Conservation (phyloP, 176 grass and related monocot genomes). For the Hordeum vulgare region DNA sequence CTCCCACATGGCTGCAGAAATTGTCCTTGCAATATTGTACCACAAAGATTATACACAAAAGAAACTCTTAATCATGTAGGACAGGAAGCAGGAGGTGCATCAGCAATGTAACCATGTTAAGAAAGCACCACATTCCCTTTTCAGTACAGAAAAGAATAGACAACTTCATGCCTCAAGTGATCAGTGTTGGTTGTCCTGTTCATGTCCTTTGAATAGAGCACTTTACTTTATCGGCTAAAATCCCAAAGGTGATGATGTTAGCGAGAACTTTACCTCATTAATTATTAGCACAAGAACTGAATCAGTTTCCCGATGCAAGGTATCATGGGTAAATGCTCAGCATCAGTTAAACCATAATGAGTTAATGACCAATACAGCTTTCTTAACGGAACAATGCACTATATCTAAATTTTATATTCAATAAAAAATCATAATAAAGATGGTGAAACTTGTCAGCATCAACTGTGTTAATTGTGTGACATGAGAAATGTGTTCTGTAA, state of each 20-base stretch:
- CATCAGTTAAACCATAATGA: slow-evolving; percentile 11
- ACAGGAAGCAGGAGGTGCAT: background rate
- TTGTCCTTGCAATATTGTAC: slow-evolving; percentile 3
- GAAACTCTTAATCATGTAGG: slow-evolving; percentile 8
- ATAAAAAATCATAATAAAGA: background rate
- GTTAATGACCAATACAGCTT: background rate
- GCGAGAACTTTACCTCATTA: background rate
- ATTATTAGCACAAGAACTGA: background rate
- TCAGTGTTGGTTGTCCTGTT: background rate
- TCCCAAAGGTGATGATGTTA: background rate
- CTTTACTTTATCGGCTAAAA: slow-evolving; percentile 8
- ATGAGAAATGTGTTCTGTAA: background rate
- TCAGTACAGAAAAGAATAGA: background rate
- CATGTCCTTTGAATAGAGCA: slow-evolving; percentile 8
- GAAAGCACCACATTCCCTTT: background rate
- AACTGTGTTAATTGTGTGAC: background rate
- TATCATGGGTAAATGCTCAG: slow-evolving; percentile 8
- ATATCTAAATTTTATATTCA: background rate
- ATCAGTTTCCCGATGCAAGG: background rate
- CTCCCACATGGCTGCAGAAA: background rate
- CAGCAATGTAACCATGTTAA: slow-evolving; percentile 3
- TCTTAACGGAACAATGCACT: background rate
- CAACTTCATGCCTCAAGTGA: background rate
- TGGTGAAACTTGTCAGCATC: background rate
- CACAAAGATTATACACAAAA: background rate